These are phyloP conservation scores for Nematocida displodere DNA, from an alignment of 371 early-diverging fungal species.

Conservation along the genomic window DNA sequence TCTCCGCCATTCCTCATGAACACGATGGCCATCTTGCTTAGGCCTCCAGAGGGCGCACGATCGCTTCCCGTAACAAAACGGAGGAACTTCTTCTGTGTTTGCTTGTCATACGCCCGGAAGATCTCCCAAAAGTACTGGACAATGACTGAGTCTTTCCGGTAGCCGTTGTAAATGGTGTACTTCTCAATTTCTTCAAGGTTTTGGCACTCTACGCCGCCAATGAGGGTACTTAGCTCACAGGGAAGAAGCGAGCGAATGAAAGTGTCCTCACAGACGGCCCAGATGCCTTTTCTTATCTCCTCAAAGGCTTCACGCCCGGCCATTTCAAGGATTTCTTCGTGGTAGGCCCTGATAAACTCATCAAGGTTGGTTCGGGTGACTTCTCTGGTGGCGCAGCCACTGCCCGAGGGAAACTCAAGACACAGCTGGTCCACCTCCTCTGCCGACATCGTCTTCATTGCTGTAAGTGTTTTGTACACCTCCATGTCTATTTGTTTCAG, in stretches of 20 bases:
- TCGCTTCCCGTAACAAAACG: constrained; percentile 93
- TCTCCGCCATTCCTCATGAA: constrained; percentile 93
- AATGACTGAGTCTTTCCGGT: constrained; percentile 69
- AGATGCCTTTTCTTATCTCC: constrained; percentile 79
- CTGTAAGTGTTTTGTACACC: constrained; percentile 62
- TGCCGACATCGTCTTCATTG: constrained; percentile 63
- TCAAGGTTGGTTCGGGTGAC: constrained; percentile 69
- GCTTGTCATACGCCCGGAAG: constrained; percentile 72
- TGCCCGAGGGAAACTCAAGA: constrained; percentile 51
- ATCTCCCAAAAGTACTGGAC: constrained; percentile 79
- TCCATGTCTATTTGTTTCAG: constrained; percentile 68
- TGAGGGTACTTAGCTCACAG: constrained; percentile 82
- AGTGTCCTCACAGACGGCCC: constrained; percentile 71
- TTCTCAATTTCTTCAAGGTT: constrained; percentile 76
- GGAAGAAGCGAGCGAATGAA: constrained; percentile 66
- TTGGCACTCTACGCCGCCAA: constrained; percentile 80
- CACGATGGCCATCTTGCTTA: constrained; percentile 78
- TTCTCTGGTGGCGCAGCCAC: constrained; percentile 47
- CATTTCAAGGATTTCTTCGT: constrained; percentile 70
- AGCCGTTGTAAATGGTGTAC: constrained; percentile 70
- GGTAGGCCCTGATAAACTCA: constrained; percentile 72
- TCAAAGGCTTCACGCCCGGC: constrained; percentile 68
- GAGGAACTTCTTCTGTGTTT: constrained; percentile 76
- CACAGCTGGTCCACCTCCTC: constrained; percentile 75
- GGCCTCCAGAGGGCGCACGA: constrained; percentile 83